phyloP scores from a whole-genome alignment of 2,329 filamentous ascomycete genomes.

The Chrysoporthe austroafricana region DNA sequence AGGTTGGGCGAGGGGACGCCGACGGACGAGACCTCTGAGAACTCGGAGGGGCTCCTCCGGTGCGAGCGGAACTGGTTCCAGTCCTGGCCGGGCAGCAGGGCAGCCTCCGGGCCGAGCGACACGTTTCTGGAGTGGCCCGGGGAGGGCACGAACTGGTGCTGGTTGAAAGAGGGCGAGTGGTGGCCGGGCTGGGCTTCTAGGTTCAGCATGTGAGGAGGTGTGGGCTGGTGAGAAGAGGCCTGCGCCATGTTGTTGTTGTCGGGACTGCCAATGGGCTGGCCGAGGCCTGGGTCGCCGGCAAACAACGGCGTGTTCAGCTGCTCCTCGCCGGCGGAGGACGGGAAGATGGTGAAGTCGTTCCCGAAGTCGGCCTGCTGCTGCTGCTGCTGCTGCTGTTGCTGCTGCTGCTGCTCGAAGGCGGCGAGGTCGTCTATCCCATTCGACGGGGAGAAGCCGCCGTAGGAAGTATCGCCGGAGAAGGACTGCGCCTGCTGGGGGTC shows the following conservation, averaged over 20 bases:
- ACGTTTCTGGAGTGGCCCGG: slow-evolving; percentile 58
- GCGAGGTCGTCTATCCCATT: slow-evolving; percentile 43
- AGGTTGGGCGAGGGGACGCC: slow-evolving; percentile 79
- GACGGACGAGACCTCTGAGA: slow-evolving; percentile 86
- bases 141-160: slow-evolving; percentile 57
- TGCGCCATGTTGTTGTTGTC: slow-evolving; percentile 59
- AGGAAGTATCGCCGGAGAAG: slow-evolving; percentile 45
- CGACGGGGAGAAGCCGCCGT: slow-evolving; percentile 48
- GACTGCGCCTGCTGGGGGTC: slow-evolving; percentile 50
- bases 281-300: slow-evolving; percentile 47
- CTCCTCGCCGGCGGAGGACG: slow-evolving; percentile 51
- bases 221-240: slow-evolving; percentile 58
- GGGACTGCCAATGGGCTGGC: slow-evolving; percentile 49
- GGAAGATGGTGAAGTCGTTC: slow-evolving; percentile 69
- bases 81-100: slow-evolving; percentile 59
- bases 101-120: slow-evolving; percentile 61
- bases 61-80: slow-evolving; percentile 78
- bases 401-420: slow-evolving; percentile 50
- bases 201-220: slow-evolving; percentile 59
- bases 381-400: slow-evolving; percentile 53
- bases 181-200: slow-evolving; percentile 54
- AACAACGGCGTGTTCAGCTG: slow-evolving; percentile 68
- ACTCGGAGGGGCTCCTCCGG: slow-evolving; percentile 84
- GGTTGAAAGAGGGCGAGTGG: slow-evolving; percentile 61
- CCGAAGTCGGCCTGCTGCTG: slow-evolving; percentile 54